phyloP scores from a whole-genome alignment of 1,284 basidiomycete genomes.

The Ustilago tritici region DNA sequence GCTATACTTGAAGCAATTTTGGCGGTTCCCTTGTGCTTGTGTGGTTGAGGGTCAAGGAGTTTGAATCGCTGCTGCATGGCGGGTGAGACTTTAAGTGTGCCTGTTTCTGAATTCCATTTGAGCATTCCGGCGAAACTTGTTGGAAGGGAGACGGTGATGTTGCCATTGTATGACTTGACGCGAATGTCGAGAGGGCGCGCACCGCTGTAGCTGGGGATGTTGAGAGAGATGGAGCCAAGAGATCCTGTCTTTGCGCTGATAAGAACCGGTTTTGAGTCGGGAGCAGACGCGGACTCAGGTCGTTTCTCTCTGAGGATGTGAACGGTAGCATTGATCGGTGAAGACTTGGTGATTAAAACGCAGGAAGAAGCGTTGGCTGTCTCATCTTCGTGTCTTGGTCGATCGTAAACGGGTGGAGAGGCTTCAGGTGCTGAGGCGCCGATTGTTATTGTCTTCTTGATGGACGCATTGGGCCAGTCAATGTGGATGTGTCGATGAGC shows the following conservation, averaged over 20 bases:
- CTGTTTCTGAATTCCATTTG: conserved; percentile 57
- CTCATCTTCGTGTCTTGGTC: conserved; percentile 32
- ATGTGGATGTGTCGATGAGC: conserved; percentile 54
- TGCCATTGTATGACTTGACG: conserved; percentile 45
- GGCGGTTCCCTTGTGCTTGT: conserved; percentile 56
- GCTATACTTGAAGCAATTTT: conserved; percentile 49
- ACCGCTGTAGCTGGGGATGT: conserved; percentile 49
- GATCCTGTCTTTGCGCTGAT: conserved; percentile 41
- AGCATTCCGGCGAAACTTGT: conserved; percentile 57
- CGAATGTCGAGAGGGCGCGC: conserved; percentile 54
- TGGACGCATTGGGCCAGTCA: conserved; percentile 58
- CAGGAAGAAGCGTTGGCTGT: conserved; percentile 37
- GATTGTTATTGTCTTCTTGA: conserved; percentile 58
- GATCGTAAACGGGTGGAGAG: conserved; percentile 55
- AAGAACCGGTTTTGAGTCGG: conserved; percentile 32
- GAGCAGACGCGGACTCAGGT: background rate
- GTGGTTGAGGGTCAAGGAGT: conserved; percentile 35
- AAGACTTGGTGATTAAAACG: conserved; percentile 41
- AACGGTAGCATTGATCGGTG: conserved; percentile 54
- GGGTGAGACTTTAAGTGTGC: conserved; percentile 51
- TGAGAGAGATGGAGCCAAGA: conserved; percentile 33
- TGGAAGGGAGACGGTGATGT: conserved; percentile 55
- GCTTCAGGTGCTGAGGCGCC: conserved; percentile 49
- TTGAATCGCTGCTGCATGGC: conserved; percentile 41
- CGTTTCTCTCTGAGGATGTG: conserved; percentile 34